Evolutionary conservation across 352 stramenopile species (phyloP).

Genomic region (Phytopythium mirpurense): DNA sequence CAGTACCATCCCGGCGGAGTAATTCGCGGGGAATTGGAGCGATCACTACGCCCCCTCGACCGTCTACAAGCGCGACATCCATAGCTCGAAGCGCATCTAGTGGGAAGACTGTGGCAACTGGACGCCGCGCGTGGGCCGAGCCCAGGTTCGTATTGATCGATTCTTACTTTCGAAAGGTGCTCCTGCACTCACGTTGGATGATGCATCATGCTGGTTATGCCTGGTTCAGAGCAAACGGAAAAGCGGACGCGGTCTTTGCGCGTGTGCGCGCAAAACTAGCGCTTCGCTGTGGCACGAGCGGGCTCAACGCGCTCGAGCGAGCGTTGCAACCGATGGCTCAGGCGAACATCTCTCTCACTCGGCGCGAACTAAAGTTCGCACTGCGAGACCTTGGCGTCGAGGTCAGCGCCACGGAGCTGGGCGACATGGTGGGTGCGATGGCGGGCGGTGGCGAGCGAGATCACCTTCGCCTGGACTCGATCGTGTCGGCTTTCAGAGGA

Average conservation of each 20-base stretch:
- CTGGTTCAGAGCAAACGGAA: background rate
- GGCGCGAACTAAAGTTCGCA: slow-evolving; percentile 56
- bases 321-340: slow-evolving; percentile 41
- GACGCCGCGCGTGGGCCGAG: background rate
- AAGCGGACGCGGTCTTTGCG: slow-evolving; percentile 9
- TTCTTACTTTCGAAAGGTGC: too few relatives aligned
- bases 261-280: slow-evolving; percentile 31
- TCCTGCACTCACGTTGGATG: too few relatives aligned
- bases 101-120: background rate
- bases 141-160: background rate
- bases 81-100: background rate
- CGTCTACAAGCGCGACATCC: background rate
- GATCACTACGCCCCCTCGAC: background rate
- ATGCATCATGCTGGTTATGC: too few relatives aligned
- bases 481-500: background rate
- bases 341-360: slow-evolving; percentile 30
- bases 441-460: background rate
- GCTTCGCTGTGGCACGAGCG: slow-evolving; percentile 22
- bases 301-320: slow-evolving; percentile 43
- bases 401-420: slow-evolving; percentile 24
- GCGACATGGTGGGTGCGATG: slow-evolving; percentile 14
- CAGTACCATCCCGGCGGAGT: background rate
- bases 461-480: background rate
- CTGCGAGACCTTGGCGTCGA: slow-evolving; percentile 54
- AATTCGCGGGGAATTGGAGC: background rate